Conservation (phyloP, 2,329 filamentous ascomycete species). For the Cordyceps cateniannulata region DNA sequence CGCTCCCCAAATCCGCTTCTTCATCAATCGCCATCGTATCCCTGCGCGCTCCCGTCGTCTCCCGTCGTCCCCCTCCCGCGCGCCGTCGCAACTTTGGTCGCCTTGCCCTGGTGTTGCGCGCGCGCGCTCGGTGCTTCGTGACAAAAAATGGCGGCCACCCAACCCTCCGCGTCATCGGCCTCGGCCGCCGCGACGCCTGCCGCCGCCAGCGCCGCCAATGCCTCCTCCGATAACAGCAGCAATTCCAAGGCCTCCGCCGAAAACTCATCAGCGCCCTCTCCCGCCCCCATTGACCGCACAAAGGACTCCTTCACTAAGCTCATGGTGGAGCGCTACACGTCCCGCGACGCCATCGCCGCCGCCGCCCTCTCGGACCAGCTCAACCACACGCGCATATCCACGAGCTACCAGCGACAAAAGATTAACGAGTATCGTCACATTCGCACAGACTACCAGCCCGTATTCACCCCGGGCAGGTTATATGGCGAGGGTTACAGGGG, state of each 20-base stretch:
- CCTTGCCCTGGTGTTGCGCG: not conserved
- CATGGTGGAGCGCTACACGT: slow-evolving; percentile 47
- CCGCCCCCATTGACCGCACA: slow-evolving; percentile 40
- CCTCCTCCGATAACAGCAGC: slow-evolving; percentile 24
- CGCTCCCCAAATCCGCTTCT: not conserved
- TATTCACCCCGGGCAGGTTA: slow-evolving; percentile 50
- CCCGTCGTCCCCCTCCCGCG: not conserved
- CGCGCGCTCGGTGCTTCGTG: slow-evolving; percentile 22
- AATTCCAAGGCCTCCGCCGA: slow-evolving; percentile 13
- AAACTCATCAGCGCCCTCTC: slow-evolving; percentile 15
- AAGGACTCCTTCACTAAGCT: slow-evolving; percentile 49
- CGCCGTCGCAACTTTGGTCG: slow-evolving; percentile 12
- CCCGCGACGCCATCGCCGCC: slow-evolving; percentile 48
- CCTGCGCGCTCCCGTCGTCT: not conserved
- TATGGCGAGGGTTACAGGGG: slow-evolving; percentile 77
- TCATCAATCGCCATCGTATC: not conserved
- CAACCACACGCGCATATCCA: slow-evolving; percentile 48
- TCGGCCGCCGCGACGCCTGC: slow-evolving; percentile 26
- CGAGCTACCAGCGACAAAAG: slow-evolving; percentile 59
- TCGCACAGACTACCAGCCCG: slow-evolving; percentile 46
- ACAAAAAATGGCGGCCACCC: slow-evolving; percentile 36
- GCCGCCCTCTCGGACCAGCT: slow-evolving; percentile 45
- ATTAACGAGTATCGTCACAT: slow-evolving; percentile 63
- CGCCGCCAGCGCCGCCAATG: slow-evolving; percentile 11
- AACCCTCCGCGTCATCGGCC: slow-evolving; percentile 30